phyloP scores from a whole-genome alignment of 2,329 filamentous ascomycete species.

The Cladophialophora carrionii region DNA sequence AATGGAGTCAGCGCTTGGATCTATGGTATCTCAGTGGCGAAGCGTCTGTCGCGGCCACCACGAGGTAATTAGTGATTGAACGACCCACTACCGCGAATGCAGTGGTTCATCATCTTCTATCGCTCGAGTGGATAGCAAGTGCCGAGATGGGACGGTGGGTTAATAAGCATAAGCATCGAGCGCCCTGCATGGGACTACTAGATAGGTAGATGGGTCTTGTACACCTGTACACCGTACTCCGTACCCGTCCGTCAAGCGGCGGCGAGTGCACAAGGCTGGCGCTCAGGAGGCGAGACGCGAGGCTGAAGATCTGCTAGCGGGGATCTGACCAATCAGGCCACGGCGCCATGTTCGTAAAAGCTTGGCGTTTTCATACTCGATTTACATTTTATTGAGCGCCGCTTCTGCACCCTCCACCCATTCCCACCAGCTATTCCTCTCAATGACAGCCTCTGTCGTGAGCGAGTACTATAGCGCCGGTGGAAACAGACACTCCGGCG shows the following conservation, averaged over 20 bases:
- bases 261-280: background rate
- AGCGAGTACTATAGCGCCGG: conserved; percentile 70
- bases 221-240: too few relatives aligned
- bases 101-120: background rate
- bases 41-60: background rate
- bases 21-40: background rate
- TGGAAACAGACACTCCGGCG: conserved; percentile 85
- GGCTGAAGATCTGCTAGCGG: background rate
- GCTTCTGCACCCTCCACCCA: background rate
- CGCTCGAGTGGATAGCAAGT: background rate
- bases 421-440: background rate
- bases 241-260: too few relatives aligned
- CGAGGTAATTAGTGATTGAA: background rate
- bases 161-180: background rate
- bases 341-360: background rate
- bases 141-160: too few relatives aligned
- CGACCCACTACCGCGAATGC: background rate
- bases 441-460: conserved; percentile 9
- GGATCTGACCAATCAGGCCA: background rate
- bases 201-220: background rate
- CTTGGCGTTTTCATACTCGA: background rate
- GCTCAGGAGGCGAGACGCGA: background rate
- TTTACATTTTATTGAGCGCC: background rate
- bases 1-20: too few relatives aligned
- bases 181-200: too few relatives aligned